Evolutionary conservation across 2,329 filamentous ascomycete genomes (phyloP).

Genomic region (Ophiosphaerella herpotricha): DNA sequence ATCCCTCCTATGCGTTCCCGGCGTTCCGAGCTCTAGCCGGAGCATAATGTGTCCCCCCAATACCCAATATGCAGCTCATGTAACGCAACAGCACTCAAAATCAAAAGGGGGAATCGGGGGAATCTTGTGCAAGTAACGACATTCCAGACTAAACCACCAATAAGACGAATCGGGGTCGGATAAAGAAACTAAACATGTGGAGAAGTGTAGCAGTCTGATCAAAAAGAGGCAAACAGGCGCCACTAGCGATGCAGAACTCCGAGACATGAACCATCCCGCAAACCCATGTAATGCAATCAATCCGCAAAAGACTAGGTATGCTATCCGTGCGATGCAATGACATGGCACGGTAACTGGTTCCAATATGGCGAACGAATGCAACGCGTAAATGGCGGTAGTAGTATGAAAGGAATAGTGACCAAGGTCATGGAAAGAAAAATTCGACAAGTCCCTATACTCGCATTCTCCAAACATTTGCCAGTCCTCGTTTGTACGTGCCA

Average conservation of each 20-base stretch:
- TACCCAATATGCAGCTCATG: constrained; percentile 23
- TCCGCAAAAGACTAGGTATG: constrained; percentile 14
- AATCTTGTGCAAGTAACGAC: constrained; percentile 34
- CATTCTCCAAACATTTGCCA: constrained; percentile 3
- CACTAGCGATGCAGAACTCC: constrained; percentile 28
- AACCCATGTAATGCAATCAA: constrained; percentile 38
- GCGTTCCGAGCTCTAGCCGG: constrained; percentile 5
- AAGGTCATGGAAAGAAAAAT: constrained; percentile 9
- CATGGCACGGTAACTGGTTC: constrained; percentile 23
- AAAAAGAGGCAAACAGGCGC: constrained; percentile 15
- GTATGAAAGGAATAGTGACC: constrained; percentile 12
- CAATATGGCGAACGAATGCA: constrained; percentile 27
- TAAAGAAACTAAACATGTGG: constrained; percentile 1
- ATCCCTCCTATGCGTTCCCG: constrained; percentile 17
- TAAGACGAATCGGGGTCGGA: constrained; percentile 14
- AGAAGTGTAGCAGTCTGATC: constrained; percentile 15
- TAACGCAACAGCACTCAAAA: constrained; percentile 10
- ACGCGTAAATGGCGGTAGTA: constrained; percentile 15
- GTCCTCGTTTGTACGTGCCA: constrained; percentile 18
- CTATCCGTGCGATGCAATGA: constrained; percentile 21
- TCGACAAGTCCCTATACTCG: constrained; percentile 6
- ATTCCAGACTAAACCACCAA: constrained; percentile 20
- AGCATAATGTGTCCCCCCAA: constrained; percentile 18
- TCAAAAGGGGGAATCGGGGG: constrained; percentile 24
- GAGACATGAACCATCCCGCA: constrained; percentile 21